Evolutionary conservation across 768 basidiomycete species (phyloP), one percentile per base, ranked within the genome.

Genomic region (Nidularia sp.): DNA sequence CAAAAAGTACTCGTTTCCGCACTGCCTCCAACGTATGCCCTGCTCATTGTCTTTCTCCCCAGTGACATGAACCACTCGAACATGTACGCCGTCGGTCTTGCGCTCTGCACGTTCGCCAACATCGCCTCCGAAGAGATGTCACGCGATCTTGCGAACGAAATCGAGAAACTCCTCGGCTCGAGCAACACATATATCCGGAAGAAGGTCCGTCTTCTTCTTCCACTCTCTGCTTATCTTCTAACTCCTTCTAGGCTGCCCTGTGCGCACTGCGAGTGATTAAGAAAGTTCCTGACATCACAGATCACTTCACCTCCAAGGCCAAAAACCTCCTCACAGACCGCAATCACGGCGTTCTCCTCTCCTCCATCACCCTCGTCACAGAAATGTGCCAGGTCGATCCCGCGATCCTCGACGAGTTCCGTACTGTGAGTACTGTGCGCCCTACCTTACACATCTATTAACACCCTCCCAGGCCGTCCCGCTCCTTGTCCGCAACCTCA

Each of bases 61-160:
- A 99, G 96, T 72, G 97, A 99, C 71, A 92, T 99, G 93, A 98
- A 98, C 69, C 95, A 98, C 68, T 87, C 95, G 1, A 98, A 98
- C 70, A 97, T 97, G 92, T 98, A 98, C 67, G 92, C 90, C 3
- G 97, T 98, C 25, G 97, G 97, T 5, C 81, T 99, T 51, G 96
- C 94, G 2, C 83, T 99, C 34, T 98, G 94, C 62, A 98, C 97
- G 0, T 98, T 99, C 64, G 97, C 96, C 53, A 98, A 98, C 64
- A 98, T 98, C 59, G 93, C 97, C 7, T 97, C 94, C 15, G 97
- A 99, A 70, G 97, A 99, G 71, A 99, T 99, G 97, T 94, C 96
- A 31, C 85, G 97, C 56, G 97, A 99, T 77, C 76, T 99, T 58
- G 90, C 90, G 50, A 96, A 98, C 62, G 97, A 98, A 74, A 90